phyloP scores from a whole-genome alignment of 768 basidiomycete genomes.

The Mycena belliarum region DNA sequence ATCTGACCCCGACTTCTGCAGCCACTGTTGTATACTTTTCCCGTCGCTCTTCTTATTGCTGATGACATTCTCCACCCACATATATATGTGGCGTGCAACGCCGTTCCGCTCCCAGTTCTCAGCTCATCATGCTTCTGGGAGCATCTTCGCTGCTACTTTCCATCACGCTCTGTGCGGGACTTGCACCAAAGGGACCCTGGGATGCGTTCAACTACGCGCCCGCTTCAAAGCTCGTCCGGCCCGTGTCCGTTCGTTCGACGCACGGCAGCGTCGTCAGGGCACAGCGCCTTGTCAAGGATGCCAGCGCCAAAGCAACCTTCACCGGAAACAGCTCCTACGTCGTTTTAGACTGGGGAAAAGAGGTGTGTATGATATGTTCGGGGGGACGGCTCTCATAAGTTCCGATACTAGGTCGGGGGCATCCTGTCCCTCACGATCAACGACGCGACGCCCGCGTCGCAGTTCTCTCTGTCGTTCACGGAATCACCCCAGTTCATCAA shows the following conservation, averaged over 20 bases:
- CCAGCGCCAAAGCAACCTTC: conserved; percentile 29
- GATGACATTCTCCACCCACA: too few relatives aligned
- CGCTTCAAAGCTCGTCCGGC: conserved; percentile 30
- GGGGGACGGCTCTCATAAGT: too few relatives aligned
- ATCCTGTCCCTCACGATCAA: conserved; percentile 32
- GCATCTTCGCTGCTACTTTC: neutral
- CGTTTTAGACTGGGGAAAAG: conserved; percentile 41
- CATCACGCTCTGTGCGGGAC: conserved; percentile 10
- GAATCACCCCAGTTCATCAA: conserved; percentile 51
- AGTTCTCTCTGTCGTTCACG: conserved; percentile 49
- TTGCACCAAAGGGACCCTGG: conserved; percentile 44
- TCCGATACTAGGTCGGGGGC: conserved; percentile 31
- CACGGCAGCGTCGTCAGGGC: conserved; percentile 30
- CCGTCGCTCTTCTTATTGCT: too few relatives aligned
- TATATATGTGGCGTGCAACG: too few relatives aligned
- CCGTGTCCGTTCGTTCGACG: conserved; percentile 28
- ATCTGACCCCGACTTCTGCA: too few relatives aligned
- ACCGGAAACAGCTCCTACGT: conserved; percentile 34
- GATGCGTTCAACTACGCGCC: conserved; percentile 46
- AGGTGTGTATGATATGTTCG: conserved; percentile 25
- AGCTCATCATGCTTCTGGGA: neutral
- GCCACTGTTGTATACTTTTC: too few relatives aligned
- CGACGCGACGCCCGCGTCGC: conserved; percentile 29
- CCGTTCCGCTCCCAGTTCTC: too few relatives aligned
- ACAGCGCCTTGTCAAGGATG: conserved; percentile 27